Evolutionary conservation across 345 rosid genomes (phyloP), one percentile per base, ranked within the genome.

Genomic region (Conringia planisiliqua): DNA sequence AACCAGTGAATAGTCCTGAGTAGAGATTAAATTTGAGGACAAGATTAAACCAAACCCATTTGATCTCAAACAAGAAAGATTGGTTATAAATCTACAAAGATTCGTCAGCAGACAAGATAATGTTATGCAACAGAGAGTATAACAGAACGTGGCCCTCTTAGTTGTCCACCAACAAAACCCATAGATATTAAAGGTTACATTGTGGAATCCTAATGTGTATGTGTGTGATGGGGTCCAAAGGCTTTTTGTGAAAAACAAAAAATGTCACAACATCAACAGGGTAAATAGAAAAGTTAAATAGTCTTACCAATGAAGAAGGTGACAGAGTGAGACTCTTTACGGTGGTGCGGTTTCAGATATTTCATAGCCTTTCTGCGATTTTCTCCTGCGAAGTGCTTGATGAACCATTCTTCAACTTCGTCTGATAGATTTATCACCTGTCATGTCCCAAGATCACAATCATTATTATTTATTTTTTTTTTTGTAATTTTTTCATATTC

Each of bases 251-350:
- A 18, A 38, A 62, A 22, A 62, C n/a, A 59, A 55, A 26, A 61
- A 43, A 76, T 69, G 59, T 76, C 43, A 69, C 70, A 62, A 43
- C 64, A 69, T 70, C 7, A 70, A 63, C 52, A 70, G 59, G 33
- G 62, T 20, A 36, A 47, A 9, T 30, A 43, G 13, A 17, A 62
- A 76, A 56, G 59, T 40, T 7, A 18, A 18, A 68, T 18, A n/a
- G 75, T 81, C 89, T 89, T 67, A 90, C 99, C 99, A 61, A 89
- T 87, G 87, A 90, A 90, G 85, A 92, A 96, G 56, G 99, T 96
- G 62, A 85, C 85, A 71, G 87, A 39, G 57, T 92, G 99, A 24
- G 98, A 92, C 66, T 92, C 98, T 83, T 84, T 82, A 33, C 78
- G 92, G 27, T 90, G 97, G 71, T 80, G 85, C 13, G 98, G 97